Conservation (phyloP, 345 rosid species). For the Gossypium anomalum region DNA sequence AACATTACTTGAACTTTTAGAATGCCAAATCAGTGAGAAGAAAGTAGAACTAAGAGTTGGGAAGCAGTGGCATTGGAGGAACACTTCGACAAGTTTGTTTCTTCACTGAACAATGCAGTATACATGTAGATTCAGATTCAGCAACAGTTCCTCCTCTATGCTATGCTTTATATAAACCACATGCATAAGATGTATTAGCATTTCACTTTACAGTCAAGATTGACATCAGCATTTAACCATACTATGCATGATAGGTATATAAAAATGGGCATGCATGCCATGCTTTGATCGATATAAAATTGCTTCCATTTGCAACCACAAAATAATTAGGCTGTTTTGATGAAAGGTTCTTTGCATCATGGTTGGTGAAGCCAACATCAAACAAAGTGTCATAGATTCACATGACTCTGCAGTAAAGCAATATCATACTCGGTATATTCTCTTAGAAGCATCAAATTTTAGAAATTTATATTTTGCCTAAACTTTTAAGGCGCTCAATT, state of each 20-base stretch:
- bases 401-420: not conserved
- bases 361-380: not conserved
- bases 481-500: not conserved
- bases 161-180: not conserved
- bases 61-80: not conserved
- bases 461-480: not conserved
- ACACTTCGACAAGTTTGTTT: not conserved
- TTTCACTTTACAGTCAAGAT: not conserved
- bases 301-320: not conserved
- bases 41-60: not conserved
- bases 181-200: not conserved
- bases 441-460: not conserved
- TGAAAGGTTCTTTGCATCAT: conserved; percentile 1
- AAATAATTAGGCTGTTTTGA: not conserved
- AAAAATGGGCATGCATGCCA: not conserved
- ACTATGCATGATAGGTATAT: not conserved
- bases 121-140: no score
- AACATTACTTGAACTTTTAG: not conserved
- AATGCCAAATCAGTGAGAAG: not conserved
- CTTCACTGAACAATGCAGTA: not conserved
- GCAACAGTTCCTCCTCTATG: not conserved
- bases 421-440: not conserved
- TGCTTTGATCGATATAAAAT: not conserved
- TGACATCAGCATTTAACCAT: not conserved
- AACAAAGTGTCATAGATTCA: not conserved